A percentile compares a stretch with the other conserved stretches of the same genome.
Conservation (phyloP, 768 basidiomycete species). For the Terana coerulea region DNA sequence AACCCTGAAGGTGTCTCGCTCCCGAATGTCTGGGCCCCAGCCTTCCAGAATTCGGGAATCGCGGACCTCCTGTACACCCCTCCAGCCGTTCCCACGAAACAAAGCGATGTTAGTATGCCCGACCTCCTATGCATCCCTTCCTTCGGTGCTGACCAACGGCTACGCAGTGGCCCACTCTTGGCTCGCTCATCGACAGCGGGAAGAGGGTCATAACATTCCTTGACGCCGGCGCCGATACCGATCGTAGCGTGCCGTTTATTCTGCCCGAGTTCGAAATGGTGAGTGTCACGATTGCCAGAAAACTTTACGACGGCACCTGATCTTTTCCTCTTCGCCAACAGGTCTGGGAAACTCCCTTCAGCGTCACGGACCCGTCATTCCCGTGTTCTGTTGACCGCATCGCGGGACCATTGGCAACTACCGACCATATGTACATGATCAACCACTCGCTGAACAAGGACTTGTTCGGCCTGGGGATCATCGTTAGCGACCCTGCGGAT, state of each 20-base stretch:
- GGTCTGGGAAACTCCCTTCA: slow-evolving; percentile 60
- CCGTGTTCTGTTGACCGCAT: slow-evolving; percentile 53
- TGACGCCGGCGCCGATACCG: slow-evolving; percentile 40
- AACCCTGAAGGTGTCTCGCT: slow-evolving; percentile 57
- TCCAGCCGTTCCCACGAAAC: slow-evolving; percentile 26
- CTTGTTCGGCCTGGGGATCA: slow-evolving; percentile 23
- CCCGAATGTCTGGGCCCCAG: slow-evolving; percentile 44
- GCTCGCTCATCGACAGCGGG: slow-evolving; percentile 55
- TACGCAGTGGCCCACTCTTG: slow-evolving; percentile 60
- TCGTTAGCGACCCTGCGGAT: slow-evolving; percentile 25
- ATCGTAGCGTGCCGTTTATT: slow-evolving; percentile 41
- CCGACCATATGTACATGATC: slow-evolving; percentile 55
- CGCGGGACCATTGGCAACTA: slow-evolving; percentile 40
- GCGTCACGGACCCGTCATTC: slow-evolving; percentile 44
- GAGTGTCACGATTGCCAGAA: slow-evolving; percentile 1
- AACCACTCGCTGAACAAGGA: slow-evolving; percentile 55
- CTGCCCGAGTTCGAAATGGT: slow-evolving; percentile 58
- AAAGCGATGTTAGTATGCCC: slow-evolving; percentile 18
- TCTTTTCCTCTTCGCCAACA: background rate
- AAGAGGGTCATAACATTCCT: slow-evolving; percentile 62
- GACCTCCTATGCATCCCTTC: background rate
- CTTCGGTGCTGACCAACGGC: slow-evolving; percentile 10
- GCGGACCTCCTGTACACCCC: slow-evolving; percentile 45
- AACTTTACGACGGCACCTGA: background rate
- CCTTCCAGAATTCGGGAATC: slow-evolving; percentile 48